Evolutionary conservation across 164 flowering plant genomes (phyloP).

Genomic region (Cinnamomum micranthum): DNA sequence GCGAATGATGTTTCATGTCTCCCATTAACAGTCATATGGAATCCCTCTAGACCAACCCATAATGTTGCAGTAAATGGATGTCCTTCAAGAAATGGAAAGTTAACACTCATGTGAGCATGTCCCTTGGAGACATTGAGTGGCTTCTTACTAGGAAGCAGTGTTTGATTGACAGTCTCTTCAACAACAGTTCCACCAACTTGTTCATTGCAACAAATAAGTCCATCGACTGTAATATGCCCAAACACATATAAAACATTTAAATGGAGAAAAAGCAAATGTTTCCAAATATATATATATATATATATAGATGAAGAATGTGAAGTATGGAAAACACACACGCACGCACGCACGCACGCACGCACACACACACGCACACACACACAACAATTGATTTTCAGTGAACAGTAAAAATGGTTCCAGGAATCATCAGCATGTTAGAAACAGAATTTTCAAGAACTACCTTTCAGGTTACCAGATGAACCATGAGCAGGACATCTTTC

Average conservation of each 20-base stretch:
- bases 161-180: constrained; percentile 37
- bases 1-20: constrained; percentile 89
- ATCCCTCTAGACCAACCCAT: constrained; percentile 89
- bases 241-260: constrained; percentile 11
- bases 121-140: constrained; percentile 35
- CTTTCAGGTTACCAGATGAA: constrained; percentile 34
- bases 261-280: neutral
- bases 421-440: neutral
- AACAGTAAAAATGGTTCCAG: neutral
- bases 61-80: constrained; percentile 73
- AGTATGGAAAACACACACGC: neutral
- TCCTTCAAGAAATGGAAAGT: constrained; percentile 73
- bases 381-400: neutral
- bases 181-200: constrained; percentile 37
- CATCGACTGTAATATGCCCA: constrained; percentile 59
- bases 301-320: neutral
- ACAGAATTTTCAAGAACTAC: constrained; percentile 25
- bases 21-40: constrained; percentile 92
- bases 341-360: too few relatives aligned
- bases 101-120: constrained; percentile 35
- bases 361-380: too few relatives aligned
- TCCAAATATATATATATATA: neutral
- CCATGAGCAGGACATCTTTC: constrained; percentile 68
- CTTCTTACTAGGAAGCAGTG: constrained; percentile 23
- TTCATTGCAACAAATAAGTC: constrained; percentile 67